Conservation (phyloP, 768 basidiomycete species). For the Chalciporus chontae region DNA sequence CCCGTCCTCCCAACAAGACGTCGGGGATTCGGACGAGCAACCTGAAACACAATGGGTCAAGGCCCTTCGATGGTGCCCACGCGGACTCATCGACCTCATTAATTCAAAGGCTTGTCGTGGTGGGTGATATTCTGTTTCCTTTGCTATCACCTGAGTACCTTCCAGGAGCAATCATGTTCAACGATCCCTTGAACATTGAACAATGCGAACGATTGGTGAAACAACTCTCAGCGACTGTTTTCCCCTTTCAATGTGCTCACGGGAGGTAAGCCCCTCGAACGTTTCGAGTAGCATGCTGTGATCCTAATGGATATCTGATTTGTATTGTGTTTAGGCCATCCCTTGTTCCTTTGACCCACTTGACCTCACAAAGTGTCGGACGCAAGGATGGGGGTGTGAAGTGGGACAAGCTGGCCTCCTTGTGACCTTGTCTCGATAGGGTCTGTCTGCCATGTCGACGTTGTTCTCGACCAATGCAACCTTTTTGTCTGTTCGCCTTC, state of each 20-base stretch:
- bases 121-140: conserved; percentile 31
- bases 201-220: conserved; percentile 71
- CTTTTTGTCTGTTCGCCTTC: too few relatives aligned
- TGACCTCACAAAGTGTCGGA: conserved; percentile 18
- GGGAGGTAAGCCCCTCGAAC: conserved; percentile 53
- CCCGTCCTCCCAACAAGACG: conserved; percentile 8
- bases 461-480: too few relatives aligned
- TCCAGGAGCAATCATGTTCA: conserved; percentile 96
- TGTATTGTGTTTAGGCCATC: conserved; percentile 41
- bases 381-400: conserved; percentile 13
- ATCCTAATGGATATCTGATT: background rate
- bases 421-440: conserved; percentile 11
- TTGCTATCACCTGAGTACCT: conserved; percentile 2
- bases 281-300: background rate
- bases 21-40: conserved; percentile 9
- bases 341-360: conserved; percentile 44
- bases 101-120: conserved; percentile 98
- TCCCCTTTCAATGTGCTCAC: conserved; percentile 97
- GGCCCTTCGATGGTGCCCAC: conserved; percentile 80
- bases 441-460: background rate
- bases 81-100: conserved; percentile 72
- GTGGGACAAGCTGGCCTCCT: conserved; percentile 21
- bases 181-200: conserved; percentile 63
- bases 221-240: conserved; percentile 65
- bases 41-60: conserved; percentile 54